Evolutionary conservation across 805 yeast genomes (phyloP), one percentile per base, ranked within the genome.

Genomic region (Metschnikowia kunwiensis): DNA sequence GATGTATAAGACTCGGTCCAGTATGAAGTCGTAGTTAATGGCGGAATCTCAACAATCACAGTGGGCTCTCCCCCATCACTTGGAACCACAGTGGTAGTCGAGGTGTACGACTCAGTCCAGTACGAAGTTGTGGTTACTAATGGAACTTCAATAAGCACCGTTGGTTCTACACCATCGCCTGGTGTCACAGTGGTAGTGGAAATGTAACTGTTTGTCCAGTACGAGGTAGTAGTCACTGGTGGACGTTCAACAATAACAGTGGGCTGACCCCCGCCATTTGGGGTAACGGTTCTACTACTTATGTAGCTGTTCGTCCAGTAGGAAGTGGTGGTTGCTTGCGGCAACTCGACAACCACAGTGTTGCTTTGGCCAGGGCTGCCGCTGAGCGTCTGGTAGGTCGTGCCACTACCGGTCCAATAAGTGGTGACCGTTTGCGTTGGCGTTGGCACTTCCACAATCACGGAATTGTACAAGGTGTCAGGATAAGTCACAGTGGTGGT

Each of bases 311-410:
- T 6, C 4, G 31, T 18, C 31, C 30, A 27, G 20, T 27, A 27
- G 4, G 31, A n/a, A 4, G 31, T 28, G 5, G 16, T 11, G 7
- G 24, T 19, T 4, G 23, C 7, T 4, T 5, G 15, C 4, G 31
- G 31, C 23, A 18, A 4, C 17, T 28, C 17, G 4, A 28, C 50
- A 20, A 48, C 42, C 15, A 51, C 44, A n/a, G 42, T 32, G 19
- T 38, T 40, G 16, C 53, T 50, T 11, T 24, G 45, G 24, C 44
- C 43, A 16, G 14, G 12, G 5, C 21, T 15, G 5, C 24, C 27
- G 7, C 22, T 25, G 11, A 14, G n/a, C 8, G 29, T 18, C 11
- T 15, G 11, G 11, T 15, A n/a, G 5, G 34, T 12, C 10, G 29
- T 16, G 9, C 7, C 16, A 10, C 24, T 19, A 5, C 27, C 31